Conservation (phyloP, 1,284 basidiomycete genomes). For the Schizopora paradoxa region DNA sequence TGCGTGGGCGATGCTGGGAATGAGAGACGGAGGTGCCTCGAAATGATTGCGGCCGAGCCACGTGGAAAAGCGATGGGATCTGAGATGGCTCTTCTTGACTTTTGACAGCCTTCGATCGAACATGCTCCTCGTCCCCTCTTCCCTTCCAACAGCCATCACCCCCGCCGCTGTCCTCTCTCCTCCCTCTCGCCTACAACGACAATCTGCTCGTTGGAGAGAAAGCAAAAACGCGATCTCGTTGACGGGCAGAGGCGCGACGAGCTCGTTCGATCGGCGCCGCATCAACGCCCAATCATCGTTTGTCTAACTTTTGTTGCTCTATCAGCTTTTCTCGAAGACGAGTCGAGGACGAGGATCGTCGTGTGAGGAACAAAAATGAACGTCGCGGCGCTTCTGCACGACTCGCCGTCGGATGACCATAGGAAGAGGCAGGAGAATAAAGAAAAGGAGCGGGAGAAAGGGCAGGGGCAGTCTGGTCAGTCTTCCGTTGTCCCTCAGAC, state of each 20-base stretch:
- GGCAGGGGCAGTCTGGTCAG: constrained; percentile 19
- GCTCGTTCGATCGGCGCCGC: no score
- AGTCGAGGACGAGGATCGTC: no score
- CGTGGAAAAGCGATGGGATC: no score
- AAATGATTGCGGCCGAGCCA: no score
- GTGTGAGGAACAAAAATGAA: constrained; percentile 45
- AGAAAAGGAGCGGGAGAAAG: constrained; percentile 30
- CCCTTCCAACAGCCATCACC: constrained; percentile 5
- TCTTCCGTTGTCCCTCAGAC: constrained; percentile 1
- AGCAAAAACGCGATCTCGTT: neutral
- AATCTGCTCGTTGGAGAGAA: neutral
- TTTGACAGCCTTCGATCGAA: no score
- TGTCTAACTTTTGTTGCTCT: no score
- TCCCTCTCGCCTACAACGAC: neutral
- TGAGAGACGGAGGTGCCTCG: no score
- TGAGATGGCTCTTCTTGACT: no score
- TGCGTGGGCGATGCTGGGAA: no score
- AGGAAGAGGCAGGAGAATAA: constrained; percentile 25
- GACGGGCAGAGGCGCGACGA: no score
- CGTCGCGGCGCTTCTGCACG: constrained; percentile 63
- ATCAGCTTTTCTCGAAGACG: neutral
- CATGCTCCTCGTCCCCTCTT: constrained; percentile 6
- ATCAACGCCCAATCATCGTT: no score
- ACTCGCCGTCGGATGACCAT: constrained; percentile 53
- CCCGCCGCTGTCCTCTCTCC: neutral